Evolutionary conservation across 768 basidiomycete species (phyloP).

Genomic region (Serendipita indica): DNA sequence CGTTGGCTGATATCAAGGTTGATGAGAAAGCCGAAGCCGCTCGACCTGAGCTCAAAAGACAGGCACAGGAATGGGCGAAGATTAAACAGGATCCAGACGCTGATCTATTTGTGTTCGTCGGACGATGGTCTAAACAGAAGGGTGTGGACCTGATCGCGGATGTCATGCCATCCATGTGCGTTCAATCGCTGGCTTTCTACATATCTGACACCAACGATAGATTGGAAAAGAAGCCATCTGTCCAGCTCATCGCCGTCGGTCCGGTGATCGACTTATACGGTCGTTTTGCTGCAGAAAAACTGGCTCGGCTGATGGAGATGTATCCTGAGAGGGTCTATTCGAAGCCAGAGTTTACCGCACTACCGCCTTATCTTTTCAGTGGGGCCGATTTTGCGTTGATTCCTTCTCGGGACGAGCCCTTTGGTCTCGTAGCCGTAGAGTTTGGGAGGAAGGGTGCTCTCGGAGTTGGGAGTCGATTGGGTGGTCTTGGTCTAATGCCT

Average conservation of each 20-base stretch:
- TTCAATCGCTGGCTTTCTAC: slow-evolving; percentile 15
- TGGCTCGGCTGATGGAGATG: slow-evolving; percentile 84
- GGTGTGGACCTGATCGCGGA: slow-evolving; percentile 96
- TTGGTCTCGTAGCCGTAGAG: slow-evolving; percentile 90
- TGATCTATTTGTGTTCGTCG: slow-evolving; percentile 90
- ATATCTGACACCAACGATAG: slow-evolving; percentile 26
- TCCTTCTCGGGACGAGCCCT: slow-evolving; percentile 91
- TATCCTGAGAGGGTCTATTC: slow-evolving; percentile 89
- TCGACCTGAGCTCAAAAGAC: slow-evolving; percentile 78
- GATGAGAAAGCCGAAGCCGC: slow-evolving; percentile 76
- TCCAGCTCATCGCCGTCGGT: slow-evolving; percentile 80
- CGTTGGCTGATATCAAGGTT: slow-evolving; percentile 56
- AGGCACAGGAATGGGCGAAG: slow-evolving; percentile 91
- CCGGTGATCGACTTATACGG: slow-evolving; percentile 94
- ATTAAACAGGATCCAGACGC: slow-evolving; percentile 82
- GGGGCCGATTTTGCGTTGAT: slow-evolving; percentile 94
- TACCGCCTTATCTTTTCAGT: slow-evolving; percentile 85
- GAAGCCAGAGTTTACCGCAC: slow-evolving; percentile 91
- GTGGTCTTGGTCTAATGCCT: slow-evolving; percentile 92
- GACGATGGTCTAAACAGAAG: slow-evolving; percentile 97
- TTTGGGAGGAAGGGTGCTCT: slow-evolving; percentile 94
- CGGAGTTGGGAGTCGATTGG: slow-evolving; percentile 85
- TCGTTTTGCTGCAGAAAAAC: slow-evolving; percentile 88
- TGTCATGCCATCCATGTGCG: slow-evolving; percentile 78
- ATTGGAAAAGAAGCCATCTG: slow-evolving; percentile 68